Evolutionary conservation across 768 basidiomycete species (phyloP).

Genomic region (Lenzites betulinus): DNA sequence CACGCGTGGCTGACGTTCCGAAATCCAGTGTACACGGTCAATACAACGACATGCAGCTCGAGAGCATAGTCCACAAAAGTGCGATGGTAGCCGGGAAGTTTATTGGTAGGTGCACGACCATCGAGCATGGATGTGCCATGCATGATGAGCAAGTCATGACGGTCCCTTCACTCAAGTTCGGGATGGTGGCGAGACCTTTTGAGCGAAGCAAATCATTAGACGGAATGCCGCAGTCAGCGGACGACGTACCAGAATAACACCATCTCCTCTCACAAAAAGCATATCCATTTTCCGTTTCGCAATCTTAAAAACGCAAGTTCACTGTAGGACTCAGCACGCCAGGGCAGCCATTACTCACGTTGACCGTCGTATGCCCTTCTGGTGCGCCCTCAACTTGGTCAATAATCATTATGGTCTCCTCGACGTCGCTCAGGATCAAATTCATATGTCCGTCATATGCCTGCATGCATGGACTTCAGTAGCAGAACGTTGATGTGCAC

Average conservation of each 20-base stretch:
- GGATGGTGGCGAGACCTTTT: conserved; percentile 78
- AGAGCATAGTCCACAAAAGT: neutral
- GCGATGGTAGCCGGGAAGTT: conserved; percentile 33
- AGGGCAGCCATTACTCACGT: conserved; percentile 42
- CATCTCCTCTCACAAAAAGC: conserved; percentile 97
- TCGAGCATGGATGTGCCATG: neutral
- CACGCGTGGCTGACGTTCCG: neutral
- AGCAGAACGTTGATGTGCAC: conserved; percentile 4
- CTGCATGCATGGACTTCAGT: conserved; percentile 45
- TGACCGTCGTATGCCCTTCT: conserved; percentile 62
- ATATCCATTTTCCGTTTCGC: conserved; percentile 95
- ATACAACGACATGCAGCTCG: conserved; percentile 6
- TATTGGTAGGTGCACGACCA: conserved; percentile 29
- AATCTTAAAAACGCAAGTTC: conserved; percentile 49
- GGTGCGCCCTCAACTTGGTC: conserved; percentile 71
- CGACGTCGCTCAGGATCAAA: conserved; percentile 94
- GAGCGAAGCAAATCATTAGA: neutral
- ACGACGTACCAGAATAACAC: conserved; percentile 84
- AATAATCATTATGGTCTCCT: conserved; percentile 97
- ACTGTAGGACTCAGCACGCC: neutral
- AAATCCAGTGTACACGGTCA: neutral
- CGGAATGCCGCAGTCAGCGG: neutral
- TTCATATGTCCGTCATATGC: conserved; percentile 99
- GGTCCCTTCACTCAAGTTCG: conserved; percentile 37
- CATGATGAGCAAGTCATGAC: too few relatives aligned